Base-by-base conservation (phyloP, 768 basidiomycete species). In the Phylloporus rhodoxanthus region DNA sequence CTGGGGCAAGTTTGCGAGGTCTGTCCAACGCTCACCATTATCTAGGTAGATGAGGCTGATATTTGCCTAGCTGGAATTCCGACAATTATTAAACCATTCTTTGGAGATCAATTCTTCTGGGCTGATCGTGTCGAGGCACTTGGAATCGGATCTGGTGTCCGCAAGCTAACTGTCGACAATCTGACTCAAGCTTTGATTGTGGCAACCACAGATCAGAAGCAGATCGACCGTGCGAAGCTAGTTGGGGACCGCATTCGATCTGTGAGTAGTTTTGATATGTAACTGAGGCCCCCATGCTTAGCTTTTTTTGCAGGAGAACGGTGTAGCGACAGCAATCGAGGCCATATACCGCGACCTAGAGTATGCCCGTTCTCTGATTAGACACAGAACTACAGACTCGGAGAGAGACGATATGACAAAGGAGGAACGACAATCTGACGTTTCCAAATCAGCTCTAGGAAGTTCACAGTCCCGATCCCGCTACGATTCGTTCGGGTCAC, bases 51-150 rank as follows among this genome's bases (percentile, higher is more conserved):
- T 11, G 15, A 15, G 17, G 34, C 40, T 60, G 53, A 63, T 29
- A 33, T 2, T 17, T 8, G 33, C 23, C 5, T 43, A 89, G 91
- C 91, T 52, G 92, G 91, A 8, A 87, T 92, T 45, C 95, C 96
- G 1, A 98, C 94, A 1, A 87, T 99, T 59, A 91, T 98, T 64
- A 85, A 84, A 55, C 95, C 96, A 0, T 99, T 98, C 78, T 99
- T 98, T 60, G 95, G 96, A 2, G 94, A 97, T 66, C 94, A 97
- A 60, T 91, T 87, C 66, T 95, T 97, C 71, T 98, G 92, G 92
- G 91, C 91, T 3, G 91, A 99, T 67, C 85, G 95, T 25, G 91
- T 97, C n/a, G 92, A 96, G 67, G 91, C 93, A 2, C 77, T 99
- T 36, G 94, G 94, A 32, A 82, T 98, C 43, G 96, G 95, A 39